A percentile compares a stretch with the other conserved stretches of the same genome.
phyloP scores from a whole-genome alignment of 768 basidiomycete species.

The Lenzites betulinus region DNA sequence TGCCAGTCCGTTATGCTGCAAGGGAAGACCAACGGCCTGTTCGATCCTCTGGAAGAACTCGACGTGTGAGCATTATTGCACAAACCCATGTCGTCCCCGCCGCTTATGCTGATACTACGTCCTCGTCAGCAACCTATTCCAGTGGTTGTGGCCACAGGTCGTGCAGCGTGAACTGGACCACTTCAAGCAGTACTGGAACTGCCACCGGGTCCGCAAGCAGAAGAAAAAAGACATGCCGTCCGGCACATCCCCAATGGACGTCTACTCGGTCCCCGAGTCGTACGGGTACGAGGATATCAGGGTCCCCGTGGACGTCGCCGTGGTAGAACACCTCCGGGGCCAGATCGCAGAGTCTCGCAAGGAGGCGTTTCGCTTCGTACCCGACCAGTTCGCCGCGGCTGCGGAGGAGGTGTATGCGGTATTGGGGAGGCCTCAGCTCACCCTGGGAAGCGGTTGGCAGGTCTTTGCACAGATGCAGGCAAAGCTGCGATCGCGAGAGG shows the following conservation, averaged over 20 bases:
- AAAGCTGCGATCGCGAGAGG: too few relatives aligned
- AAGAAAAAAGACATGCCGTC: slow-evolving; percentile 34
- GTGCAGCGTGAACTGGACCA: slow-evolving; percentile 33
- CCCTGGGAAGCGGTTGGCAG: neutral
- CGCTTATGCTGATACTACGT: neutral
- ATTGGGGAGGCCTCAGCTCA: neutral
- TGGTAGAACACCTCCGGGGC: slow-evolving; percentile 1
- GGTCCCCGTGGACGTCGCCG: too few relatives aligned
- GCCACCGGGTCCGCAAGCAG: slow-evolving; percentile 31
- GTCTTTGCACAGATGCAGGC: slow-evolving; percentile 5
- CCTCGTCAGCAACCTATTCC: slow-evolving; percentile 24
- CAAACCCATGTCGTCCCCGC: neutral
- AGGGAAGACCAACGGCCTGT: neutral
- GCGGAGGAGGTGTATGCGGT: slow-evolving; percentile 1
- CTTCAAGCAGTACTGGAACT: slow-evolving; percentile 36
- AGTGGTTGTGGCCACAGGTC: slow-evolving; percentile 37
- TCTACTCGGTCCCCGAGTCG: too few relatives aligned
- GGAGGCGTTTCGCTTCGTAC: slow-evolving; percentile 18
- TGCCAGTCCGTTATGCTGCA: neutral
- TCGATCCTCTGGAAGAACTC: neutral
- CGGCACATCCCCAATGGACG: slow-evolving; percentile 14
- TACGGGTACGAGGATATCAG: too few relatives aligned
- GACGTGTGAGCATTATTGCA: neutral
- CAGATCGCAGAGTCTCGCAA: slow-evolving; percentile 2
- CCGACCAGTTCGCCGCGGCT: slow-evolving; percentile 6